Evolutionary conservation across 192 early-diverging fungal species (phyloP).

Genomic region (Umbelopsis ramanniana): DNA sequence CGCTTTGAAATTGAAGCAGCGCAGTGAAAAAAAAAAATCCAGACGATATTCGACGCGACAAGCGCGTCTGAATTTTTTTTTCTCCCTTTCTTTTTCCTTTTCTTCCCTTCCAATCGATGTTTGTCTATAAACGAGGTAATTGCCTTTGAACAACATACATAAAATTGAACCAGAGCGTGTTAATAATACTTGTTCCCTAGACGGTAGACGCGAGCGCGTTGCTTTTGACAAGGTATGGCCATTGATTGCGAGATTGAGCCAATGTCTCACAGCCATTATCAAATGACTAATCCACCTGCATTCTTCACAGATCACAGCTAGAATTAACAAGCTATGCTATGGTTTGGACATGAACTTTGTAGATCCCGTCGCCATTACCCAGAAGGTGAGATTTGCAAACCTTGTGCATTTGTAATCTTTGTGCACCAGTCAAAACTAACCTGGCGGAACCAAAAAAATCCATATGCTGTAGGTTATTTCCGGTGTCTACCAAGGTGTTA

Average conservation of each 20-base stretch:
- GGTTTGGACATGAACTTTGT: slow-evolving; percentile 95
- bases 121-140: slow-evolving; percentile 49
- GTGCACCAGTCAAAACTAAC: no score
- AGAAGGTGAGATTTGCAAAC: slow-evolving; percentile 74
- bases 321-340: slow-evolving; percentile 97
- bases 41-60: slow-evolving; percentile 9
- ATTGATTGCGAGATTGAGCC: not conserved
- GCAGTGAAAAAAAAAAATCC: not conserved
- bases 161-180: not conserved
- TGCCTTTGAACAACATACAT: not conserved
- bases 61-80: slow-evolving; percentile 13
- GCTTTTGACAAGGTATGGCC: slow-evolving; percentile 91
- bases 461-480: slow-evolving; percentile 63
- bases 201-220: slow-evolving; percentile 89
- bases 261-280: not conserved
- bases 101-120: slow-evolving; percentile 29
- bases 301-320: slow-evolving; percentile 68
- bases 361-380: slow-evolving; percentile 91
- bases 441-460: not conserved
- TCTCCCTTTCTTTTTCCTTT: slow-evolving; percentile 1
- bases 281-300: not conserved
- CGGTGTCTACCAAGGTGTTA: slow-evolving; percentile 88
- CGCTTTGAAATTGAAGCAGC: not conserved
- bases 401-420: not conserved
- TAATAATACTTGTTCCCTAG: slow-evolving; percentile 37